Evolutionary conservation across 495 filamentous ascomycete genomes (phyloP), one percentile per base, ranked within the genome.

Genomic region (Penicillium argentinense): DNA sequence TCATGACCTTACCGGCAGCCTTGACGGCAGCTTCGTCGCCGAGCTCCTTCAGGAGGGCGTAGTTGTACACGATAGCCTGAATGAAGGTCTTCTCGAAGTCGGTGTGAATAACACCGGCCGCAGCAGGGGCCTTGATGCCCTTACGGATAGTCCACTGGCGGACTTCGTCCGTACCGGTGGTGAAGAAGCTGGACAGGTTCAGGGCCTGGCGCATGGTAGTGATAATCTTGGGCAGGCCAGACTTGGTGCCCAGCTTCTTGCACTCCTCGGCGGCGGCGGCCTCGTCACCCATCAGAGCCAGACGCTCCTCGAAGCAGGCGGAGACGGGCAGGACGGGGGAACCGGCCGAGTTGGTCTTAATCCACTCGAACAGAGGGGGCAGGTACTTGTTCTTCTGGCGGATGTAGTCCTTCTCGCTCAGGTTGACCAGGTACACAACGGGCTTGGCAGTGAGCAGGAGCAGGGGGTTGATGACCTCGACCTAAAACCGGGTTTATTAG

Each of bases 51-150:
- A 97, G 75, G 6, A 77, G 67, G 18, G 55, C 71, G 73, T 82
- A 97, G 74, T 95, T 97, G 72, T 77, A 96, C 34, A 95, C 87
- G 49, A 99, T 77, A 23, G 78, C 88, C 73, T 99, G 95, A 57
- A 99, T 99, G 73, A 99, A 99, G 0, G 95, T 99, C 83, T 99
- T 99, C 71, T 99, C 95, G 51, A 99, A 97, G 64, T 99, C 95
- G 45, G 86, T 88, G 73, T 99, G 95, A 56, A 99, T 99, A 45
- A 97, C 95, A 75, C 95, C 95, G 12, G 95, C 93, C 33, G 95
- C 93, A 63, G 91, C 88, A 13, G 95, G 95, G 25, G 95, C 95
- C 76, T 99, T 99, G 56, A 88, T 95, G 46, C 90, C 91, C 64
- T 91, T 91, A 30, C 95, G 82, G 63, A 99, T 92, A 24, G 91